Conservation (phyloP, 2,329 filamentous ascomycete species). For the Monosporascus sp. region DNA sequence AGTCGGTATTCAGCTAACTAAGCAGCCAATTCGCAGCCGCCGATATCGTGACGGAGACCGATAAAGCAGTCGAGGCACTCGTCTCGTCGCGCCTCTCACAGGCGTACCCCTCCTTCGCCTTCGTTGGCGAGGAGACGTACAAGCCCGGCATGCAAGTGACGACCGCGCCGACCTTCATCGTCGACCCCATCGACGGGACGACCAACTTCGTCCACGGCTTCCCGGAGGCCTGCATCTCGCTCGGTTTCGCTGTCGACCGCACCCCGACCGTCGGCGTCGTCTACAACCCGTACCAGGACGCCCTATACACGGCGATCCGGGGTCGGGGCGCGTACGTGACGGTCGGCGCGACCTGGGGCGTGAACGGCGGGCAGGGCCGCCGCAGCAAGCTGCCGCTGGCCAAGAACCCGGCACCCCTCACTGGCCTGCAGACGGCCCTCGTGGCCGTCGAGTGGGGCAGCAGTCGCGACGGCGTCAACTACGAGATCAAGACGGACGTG, state of each 20-base stretch:
- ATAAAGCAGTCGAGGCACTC: conserved; percentile 60
- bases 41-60: conserved; percentile 64
- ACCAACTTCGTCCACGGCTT: conserved; percentile 78
- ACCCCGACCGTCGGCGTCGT: conserved; percentile 66
- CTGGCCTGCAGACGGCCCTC: conserved; percentile 56
- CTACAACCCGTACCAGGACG: conserved; percentile 71
- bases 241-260: conserved; percentile 62
- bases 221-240: conserved; percentile 69
- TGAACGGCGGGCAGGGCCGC: conserved; percentile 30
- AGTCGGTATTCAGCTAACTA: neutral
- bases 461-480: conserved; percentile 64
- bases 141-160: conserved; percentile 59
- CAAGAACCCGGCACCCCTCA: conserved; percentile 48
- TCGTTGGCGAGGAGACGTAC: conserved; percentile 76
- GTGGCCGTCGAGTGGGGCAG: conserved; percentile 71
- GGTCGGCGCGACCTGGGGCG: conserved; percentile 36
- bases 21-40: conserved; percentile 40
- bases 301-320: conserved; percentile 63
- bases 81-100: conserved; percentile 47
- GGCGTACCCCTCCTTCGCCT: conserved; percentile 52
- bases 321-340: conserved; percentile 62
- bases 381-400: conserved; percentile 41
- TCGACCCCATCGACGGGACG: conserved; percentile 78
- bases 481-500: conserved; percentile 60
- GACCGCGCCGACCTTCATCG: conserved; percentile 67